phyloP scores from a whole-genome alignment of 257 asterid species.

The Solanum tarijense region DNA sequence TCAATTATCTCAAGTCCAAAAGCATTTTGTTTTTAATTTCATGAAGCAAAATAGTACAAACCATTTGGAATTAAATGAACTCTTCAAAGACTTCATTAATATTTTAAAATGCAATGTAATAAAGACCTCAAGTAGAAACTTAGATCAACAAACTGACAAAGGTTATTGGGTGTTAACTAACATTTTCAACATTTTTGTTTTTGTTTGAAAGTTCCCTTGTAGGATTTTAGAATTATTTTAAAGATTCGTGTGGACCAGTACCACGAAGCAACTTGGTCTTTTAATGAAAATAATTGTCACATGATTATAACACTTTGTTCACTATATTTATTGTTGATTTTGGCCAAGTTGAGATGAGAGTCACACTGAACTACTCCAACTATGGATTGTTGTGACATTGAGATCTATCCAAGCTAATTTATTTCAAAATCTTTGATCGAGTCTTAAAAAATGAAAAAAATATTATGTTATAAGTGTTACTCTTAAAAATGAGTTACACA shows the following conservation, averaged over 20 bases:
- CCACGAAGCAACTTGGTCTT: neutral
- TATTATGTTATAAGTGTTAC: fast-evolving
- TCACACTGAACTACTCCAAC: neutral
- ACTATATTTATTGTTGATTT: neutral
- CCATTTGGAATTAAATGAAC: neutral
- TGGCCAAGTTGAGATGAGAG: neutral
- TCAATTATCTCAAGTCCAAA: neutral
- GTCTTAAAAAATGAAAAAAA: neutral
- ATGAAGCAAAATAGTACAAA: neutral
- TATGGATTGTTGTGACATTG: neutral
- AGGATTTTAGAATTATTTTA: neutral
- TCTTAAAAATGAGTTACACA: neutral
- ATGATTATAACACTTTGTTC: neutral
- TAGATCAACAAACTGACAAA: neutral
- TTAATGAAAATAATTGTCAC: neutral
- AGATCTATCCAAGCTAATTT: neutral
- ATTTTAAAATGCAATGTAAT: neutral
- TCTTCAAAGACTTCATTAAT: neutral
- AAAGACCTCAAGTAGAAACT: too few relatives aligned
- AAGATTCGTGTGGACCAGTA: neutral
- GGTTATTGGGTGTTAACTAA: neutral
- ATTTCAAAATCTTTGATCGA: neutral
- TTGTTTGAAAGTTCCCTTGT: neutral
- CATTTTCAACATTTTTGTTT: neutral
- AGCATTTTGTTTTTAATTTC: neutral